A percentile compares a stretch with the other conserved stretches of the same genome.
phyloP scores from a whole-genome alignment of 345 rosid genomes.

The Eucalyptus pauciflora region DNA sequence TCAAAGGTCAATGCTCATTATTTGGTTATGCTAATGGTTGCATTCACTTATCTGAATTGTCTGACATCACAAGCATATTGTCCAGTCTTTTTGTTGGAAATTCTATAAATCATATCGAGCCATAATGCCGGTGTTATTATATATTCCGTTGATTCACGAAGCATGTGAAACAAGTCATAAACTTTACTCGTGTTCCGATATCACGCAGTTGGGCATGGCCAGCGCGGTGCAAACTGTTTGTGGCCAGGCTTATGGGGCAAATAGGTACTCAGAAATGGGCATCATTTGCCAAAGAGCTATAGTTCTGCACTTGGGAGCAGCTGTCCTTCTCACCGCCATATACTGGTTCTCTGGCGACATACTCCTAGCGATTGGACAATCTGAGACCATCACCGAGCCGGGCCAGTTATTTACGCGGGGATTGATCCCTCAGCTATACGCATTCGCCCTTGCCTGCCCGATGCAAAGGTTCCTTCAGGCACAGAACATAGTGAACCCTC shows the following conservation, averaged over 20 bases:
- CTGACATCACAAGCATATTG: neutral
- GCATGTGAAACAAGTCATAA: neutral
- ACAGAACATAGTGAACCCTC: conserved; percentile 87
- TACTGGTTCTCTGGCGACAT: conserved; percentile 59
- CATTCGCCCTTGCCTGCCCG: conserved; percentile 72
- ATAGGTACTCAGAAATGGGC: conserved; percentile 68
- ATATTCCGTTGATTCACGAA: neutral
- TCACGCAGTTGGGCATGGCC: conserved; percentile 76
- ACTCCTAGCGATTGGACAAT: conserved; percentile 51
- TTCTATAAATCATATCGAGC: neutral
- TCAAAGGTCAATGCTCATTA: neutral
- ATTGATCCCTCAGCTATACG: conserved; percentile 74
- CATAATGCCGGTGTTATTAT: neutral
- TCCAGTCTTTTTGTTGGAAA: neutral
- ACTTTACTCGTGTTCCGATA: neutral
- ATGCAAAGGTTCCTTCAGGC: conserved; percentile 94
- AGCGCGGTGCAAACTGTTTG: conserved; percentile 95
- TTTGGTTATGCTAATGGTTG: neutral
- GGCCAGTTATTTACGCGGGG: conserved; percentile 74
- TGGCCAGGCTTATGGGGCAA: conserved; percentile 94
- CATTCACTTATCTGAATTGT: neutral
- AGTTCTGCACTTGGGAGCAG: conserved; percentile 64
- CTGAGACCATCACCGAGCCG: conserved; percentile 38
- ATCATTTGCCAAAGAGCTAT: conserved; percentile 84
- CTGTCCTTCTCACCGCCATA: conserved; percentile 51